Evolutionary conservation across 2,329 filamentous ascomycete species (phyloP).

Genomic region (Xylariaceae sp.): DNA sequence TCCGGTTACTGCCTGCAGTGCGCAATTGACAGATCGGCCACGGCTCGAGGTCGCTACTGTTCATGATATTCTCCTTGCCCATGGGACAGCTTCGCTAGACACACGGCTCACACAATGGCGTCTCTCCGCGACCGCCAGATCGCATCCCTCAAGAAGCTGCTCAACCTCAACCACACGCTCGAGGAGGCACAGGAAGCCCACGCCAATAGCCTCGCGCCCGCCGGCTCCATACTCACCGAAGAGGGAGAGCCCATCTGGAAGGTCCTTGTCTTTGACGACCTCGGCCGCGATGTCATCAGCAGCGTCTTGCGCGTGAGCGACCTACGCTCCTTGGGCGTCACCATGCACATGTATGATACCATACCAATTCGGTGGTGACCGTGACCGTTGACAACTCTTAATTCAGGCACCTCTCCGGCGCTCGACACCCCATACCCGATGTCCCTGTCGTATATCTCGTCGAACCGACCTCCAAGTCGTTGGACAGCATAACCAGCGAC

Average conservation of each 20-base stretch:
- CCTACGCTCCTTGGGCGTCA: slow-evolving; percentile 89
- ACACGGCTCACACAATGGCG: slow-evolving; percentile 3
- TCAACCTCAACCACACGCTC: slow-evolving; percentile 71
- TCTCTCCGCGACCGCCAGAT: slow-evolving; percentile 34
- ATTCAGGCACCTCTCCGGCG: slow-evolving; percentile 71
- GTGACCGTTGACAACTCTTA: slow-evolving; percentile 1
- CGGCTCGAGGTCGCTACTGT: no score
- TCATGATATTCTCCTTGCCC: no score
- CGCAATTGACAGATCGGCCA: no score
- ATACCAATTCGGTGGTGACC: slow-evolving; percentile 21
- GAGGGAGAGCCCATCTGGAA: slow-evolving; percentile 97
- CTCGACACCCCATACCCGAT: slow-evolving; percentile 88
- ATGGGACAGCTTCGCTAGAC: no score
- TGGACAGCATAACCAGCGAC: slow-evolving; percentile 80
- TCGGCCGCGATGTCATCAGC: slow-evolving; percentile 92
- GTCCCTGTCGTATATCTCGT: slow-evolving; percentile 96
- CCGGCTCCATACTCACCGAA: slow-evolving; percentile 77
- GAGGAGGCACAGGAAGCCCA: slow-evolving; percentile 62
- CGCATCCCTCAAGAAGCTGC: slow-evolving; percentile 85
- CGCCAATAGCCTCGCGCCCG: slow-evolving; percentile 63
- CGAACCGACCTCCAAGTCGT: slow-evolving; percentile 78
- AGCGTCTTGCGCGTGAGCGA: slow-evolving; percentile 94
- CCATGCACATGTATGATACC: slow-evolving; percentile 76
- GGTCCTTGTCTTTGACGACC: slow-evolving; percentile 89
- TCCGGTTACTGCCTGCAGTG: no score